Base-by-base conservation (phyloP, 2,329 filamentous ascomycete species). In the Aspergillus hiratsukae region DNA sequence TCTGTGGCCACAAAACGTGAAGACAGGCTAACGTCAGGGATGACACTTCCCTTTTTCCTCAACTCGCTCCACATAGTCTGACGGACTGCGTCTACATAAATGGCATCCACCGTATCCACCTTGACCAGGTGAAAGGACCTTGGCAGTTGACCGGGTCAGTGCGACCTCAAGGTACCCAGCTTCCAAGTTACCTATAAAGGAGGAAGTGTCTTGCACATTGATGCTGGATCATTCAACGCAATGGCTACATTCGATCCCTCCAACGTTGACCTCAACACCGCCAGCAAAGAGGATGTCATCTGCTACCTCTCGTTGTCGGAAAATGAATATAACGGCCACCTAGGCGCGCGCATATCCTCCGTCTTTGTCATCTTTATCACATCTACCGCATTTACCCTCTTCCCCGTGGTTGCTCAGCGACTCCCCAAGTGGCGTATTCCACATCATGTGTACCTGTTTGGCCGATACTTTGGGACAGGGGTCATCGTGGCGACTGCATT, bases 321-420 rank as follows among this genome's bases (percentile, higher is more conserved):
- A 0, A 84, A 84, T 61, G 78, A 84, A 21, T 85, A 84, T 62
- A 74, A 84, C 61, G 82, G 83, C 23, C 73, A 69, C 3, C 59
- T 79, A 1, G 77, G 77, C 8, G 72, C 71, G 1, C 74, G 76
- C 3, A 70, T 76, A 63, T 79, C 65, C 25, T 66, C 78, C 23
- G 64, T 79, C 52, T 79, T 79, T 59, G 76, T 80, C 40, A 77
- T 76, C 46, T 55, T 76, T n/a, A 48, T 78, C 57, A 63, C 75
- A 19, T 79, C 77, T 2, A 70, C 73, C 0, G 61, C 65, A 3
- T 68, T 69, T 4, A 79, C 77, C 3, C 71, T 78, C 64, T 80
- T 80, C 64, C 78, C 78, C 0, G 76, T 80, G n/a, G 28, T 78
- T 7, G 78, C 77, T 1, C 76, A 71, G n/a, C 68, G 75, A 2